Evolutionary conservation across 2,329 filamentous ascomycete species (phyloP).

Genomic region (Pseudonectria buxi): DNA sequence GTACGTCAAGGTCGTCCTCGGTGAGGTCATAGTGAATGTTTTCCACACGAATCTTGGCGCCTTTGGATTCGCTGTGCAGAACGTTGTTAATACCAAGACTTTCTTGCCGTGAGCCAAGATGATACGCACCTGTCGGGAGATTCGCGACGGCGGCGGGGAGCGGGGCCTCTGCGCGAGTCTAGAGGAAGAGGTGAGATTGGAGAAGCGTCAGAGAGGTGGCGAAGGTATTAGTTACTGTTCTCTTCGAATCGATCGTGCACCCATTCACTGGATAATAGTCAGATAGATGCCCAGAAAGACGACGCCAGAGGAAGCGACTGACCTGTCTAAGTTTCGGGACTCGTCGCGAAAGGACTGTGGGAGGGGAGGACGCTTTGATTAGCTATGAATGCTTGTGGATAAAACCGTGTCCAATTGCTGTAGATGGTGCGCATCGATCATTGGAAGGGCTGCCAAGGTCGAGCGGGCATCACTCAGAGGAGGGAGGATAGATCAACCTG

Average conservation of each 20-base stretch:
- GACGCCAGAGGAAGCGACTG: constrained; percentile 22
- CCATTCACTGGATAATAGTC: constrained; percentile 63
- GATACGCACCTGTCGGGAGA: constrained; percentile 33
- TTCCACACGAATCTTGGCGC: constrained; percentile 72
- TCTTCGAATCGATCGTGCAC: constrained; percentile 88
- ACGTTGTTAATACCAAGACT: constrained; percentile 13
- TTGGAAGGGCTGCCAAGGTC: constrained; percentile 23
- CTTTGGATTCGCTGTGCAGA: constrained; percentile 41
- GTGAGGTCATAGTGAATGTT: constrained; percentile 91
- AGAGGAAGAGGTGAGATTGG: constrained; percentile 16
- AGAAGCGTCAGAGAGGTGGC: constrained; percentile 2
- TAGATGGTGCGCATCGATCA: constrained; percentile 24
- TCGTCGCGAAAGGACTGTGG: constrained; percentile 57
- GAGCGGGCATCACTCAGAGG: constrained; percentile 20
- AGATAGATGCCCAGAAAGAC: constrained; percentile 3
- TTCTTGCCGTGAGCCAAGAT: constrained; percentile 1
- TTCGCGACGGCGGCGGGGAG: constrained; percentile 36
- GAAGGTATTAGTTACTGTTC: constrained; percentile 41
- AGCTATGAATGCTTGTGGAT: constrained; percentile 33
- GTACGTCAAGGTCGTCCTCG: constrained; percentile 72
- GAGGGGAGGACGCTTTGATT: constrained; percentile 30
- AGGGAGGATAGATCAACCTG: constrained; percentile 31
- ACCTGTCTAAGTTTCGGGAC: constrained; percentile 65
- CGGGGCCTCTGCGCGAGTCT: constrained; percentile 36
- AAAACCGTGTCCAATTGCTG: constrained; percentile 24